Percentiles rank a stretch among this genome's conserved stretches.
phyloP scores from a whole-genome alignment of 169 alveolate species.

The Perkinsus olseni region DNA sequence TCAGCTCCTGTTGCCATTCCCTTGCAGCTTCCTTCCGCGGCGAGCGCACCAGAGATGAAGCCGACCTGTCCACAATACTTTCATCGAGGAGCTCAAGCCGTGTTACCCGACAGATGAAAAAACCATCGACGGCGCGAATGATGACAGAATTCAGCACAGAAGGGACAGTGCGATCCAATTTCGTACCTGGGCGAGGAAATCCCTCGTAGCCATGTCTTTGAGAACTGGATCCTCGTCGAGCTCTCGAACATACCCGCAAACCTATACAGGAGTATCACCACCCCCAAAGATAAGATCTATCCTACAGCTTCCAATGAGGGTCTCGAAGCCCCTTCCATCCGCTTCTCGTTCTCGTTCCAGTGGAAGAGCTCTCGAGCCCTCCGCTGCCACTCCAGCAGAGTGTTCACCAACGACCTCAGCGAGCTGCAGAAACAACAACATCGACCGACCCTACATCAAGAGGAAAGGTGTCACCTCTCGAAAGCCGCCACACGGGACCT shows the following conservation, averaged over 20 bases:
- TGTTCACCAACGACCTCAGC: neutral
- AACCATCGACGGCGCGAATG: too few species aligned
- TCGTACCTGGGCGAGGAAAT: neutral
- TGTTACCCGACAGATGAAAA: too few species aligned
- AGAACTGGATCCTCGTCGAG: neutral
- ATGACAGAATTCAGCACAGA: too few species aligned
- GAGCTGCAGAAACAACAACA: neutral
- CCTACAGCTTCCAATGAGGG: neutral
- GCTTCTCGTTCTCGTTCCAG: neutral
- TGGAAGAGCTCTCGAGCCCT: neutral
- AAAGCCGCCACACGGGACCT: neutral
- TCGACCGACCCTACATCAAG: neutral
- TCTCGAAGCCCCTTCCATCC: neutral
- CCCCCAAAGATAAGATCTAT: neutral
- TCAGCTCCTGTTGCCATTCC: neutral
- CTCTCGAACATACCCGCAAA: neutral
- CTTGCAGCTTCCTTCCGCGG: neutral
- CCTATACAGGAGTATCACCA: neutral
- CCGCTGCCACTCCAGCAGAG: neutral
- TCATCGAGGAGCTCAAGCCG: too few species aligned
- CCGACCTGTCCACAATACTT: neutral
- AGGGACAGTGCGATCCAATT: neutral
- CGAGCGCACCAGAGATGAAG: neutral
- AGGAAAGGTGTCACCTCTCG: neutral
- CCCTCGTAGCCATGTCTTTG: neutral